Percentiles rank a stretch among this genome's conserved stretches.
These are phyloP conservation scores for Ophiocordyceps camponoti-floridani DNA, from an alignment of 2,329 filamentous ascomycete species.

Conservation along the genomic window DNA sequence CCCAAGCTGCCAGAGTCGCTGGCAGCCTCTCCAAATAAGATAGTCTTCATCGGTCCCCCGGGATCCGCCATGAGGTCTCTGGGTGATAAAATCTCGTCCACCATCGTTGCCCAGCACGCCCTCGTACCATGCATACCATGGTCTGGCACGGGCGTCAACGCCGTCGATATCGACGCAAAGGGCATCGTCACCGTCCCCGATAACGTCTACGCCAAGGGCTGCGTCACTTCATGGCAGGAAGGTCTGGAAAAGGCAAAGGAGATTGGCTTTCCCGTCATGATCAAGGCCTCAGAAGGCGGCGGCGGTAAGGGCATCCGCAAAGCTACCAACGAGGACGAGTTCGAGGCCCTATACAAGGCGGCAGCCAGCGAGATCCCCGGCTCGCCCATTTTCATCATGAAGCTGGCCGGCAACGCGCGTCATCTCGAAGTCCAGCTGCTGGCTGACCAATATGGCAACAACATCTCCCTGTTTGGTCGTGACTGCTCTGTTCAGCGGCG, in stretches of 20 bases:
- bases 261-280: conserved; percentile 98
- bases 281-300: conserved; percentile 98
- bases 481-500: conserved; percentile 97
- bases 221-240: conserved; percentile 77
- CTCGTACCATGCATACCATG: conserved; percentile 96
- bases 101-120: conserved; percentile 95
- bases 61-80: conserved; percentile 97
- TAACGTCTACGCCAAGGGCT: conserved; percentile 73
- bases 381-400: conserved; percentile 99
- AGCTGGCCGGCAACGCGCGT: conserved; percentile 86
- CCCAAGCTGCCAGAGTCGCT: conserved; percentile 92
- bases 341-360: conserved; percentile 78
- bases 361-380: conserved; percentile 95
- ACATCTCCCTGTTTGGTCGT: conserved; percentile 95
- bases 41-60: conserved; percentile 95
- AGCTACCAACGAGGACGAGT: conserved; percentile 69
- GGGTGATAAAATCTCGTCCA: conserved; percentile 98
- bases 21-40: conserved; percentile 92
- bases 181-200: conserved; percentile 89
- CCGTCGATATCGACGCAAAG: conserved; percentile 59
- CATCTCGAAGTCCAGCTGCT: conserved; percentile 96
- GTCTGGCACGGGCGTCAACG: conserved; percentile 83
- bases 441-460: conserved; percentile 98
- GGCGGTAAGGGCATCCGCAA: conserved; percentile 99
- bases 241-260: conserved; percentile 70